A percentile compares a stretch with the other conserved stretches of the same genome.
phyloP scores from a whole-genome alignment of 495 filamentous ascomycete genomes.

The Podospora anserina region DNA sequence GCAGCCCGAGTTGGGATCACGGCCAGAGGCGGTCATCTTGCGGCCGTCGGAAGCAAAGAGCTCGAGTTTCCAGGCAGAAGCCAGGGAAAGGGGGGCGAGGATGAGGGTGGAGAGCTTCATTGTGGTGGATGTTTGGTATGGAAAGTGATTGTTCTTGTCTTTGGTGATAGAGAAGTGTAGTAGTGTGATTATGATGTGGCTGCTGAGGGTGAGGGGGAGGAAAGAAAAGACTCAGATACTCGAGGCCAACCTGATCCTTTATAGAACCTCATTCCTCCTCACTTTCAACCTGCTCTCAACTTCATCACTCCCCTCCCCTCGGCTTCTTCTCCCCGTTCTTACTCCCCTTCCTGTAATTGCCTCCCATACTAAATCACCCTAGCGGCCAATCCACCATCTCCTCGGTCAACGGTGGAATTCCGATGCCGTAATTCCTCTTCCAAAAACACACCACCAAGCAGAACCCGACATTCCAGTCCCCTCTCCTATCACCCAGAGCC shows the following conservation, averaged over 20 bases:
- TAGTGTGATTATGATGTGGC: neutral
- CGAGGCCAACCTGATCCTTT: neutral
- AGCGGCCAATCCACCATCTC: neutral
- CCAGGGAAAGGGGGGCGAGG: slow-evolving; percentile 9
- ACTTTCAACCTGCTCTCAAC: neutral
- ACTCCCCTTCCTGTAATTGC: neutral
- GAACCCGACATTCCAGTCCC: neutral
- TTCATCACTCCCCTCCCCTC: neutral
- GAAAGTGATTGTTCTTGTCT: neutral
- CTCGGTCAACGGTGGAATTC: neutral
- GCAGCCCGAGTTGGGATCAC: slow-evolving; percentile 13
- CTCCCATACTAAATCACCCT: neutral
- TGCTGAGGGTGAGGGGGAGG: neutral
- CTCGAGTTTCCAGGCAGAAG: slow-evolving; percentile 16
- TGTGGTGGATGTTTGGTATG: slow-evolving; percentile 1
- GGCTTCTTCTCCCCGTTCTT: neutral
- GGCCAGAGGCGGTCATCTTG: slow-evolving; percentile 9
- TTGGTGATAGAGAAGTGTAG: neutral
- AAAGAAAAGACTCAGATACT: neutral
- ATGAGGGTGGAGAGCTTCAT: slow-evolving; percentile 15
- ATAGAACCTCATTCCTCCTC: neutral
- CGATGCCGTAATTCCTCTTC: neutral
- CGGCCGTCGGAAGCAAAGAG: slow-evolving; percentile 11
- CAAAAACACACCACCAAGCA: neutral
- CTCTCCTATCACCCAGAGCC: neutral